phyloP scores from a whole-genome alignment of 306 rosid species.

The Vigna mungo region DNA sequence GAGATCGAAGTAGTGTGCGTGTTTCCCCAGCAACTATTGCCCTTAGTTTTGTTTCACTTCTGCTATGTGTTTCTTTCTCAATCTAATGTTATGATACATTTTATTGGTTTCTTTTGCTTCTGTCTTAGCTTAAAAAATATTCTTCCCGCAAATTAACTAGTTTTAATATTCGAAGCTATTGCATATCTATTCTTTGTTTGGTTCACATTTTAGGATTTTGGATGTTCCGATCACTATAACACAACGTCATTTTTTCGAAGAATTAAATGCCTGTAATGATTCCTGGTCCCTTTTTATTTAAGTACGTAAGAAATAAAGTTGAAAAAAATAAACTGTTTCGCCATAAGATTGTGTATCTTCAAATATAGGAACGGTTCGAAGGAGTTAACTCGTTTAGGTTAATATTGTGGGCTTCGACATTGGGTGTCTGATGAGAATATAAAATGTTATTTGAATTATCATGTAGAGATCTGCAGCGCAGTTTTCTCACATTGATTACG shows the following conservation, averaged over 20 bases:
- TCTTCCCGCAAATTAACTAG: slow-evolving; percentile 2
- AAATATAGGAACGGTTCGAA: too few species aligned
- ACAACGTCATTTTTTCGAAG: not conserved
- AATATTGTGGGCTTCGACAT: not conserved
- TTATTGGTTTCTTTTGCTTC: not conserved
- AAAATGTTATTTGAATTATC: too few species aligned
- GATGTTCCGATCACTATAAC: not conserved
- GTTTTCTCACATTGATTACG: not conserved
- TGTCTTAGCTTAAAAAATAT: not conserved
- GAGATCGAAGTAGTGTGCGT: slow-evolving; percentile 77
- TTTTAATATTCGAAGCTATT: not conserved
- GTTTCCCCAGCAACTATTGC: not conserved
- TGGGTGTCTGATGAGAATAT: too few species aligned
- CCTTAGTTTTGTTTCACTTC: slow-evolving; percentile 37
- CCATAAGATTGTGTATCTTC: not conserved
- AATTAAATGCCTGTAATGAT: not conserved
- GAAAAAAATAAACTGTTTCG: not conserved
- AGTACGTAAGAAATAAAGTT: too few species aligned
- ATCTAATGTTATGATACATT: slow-evolving; percentile 37
- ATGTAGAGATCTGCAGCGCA: too few species aligned
- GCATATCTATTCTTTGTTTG: not conserved
- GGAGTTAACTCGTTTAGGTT: not conserved
- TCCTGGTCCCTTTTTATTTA: not conserved
- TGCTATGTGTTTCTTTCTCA: not conserved
- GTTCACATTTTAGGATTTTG: too few species aligned